These are phyloP conservation scores for Suhomyces maxii DNA, from an alignment of 1,139 yeast species.

Conservation along the genomic window DNA sequence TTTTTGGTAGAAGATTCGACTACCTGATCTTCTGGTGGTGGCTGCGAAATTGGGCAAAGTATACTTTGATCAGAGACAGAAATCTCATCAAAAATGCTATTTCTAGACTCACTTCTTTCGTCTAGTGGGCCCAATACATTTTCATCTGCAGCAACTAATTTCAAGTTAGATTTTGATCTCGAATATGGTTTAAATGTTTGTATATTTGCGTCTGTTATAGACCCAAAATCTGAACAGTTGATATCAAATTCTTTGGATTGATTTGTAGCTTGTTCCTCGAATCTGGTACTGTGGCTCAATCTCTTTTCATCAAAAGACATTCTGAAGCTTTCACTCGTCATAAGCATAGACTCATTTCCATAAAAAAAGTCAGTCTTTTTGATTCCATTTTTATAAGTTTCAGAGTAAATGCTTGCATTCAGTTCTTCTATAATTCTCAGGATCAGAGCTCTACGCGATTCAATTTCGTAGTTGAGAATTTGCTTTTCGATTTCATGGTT, in stretches of 20 bases:
- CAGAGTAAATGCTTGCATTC: neutral
- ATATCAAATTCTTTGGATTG: constrained; percentile 6
- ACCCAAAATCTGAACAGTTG: constrained; percentile 15
- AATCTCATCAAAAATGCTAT: constrained; percentile 3
- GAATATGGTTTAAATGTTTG: constrained; percentile 21
- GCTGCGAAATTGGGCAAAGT: neutral
- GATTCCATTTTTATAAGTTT: neutral
- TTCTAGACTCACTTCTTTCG: neutral
- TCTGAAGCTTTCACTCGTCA: neutral
- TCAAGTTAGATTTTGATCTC: constrained; percentile 9
- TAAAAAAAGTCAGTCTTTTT: neutral
- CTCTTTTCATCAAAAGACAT: constrained; percentile 18
- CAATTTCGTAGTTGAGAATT: constrained; percentile 2
- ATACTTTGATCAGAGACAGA: neutral
- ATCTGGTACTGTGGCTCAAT: constrained; percentile 22
- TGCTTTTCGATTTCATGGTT: neutral
- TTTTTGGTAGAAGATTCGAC: neutral
- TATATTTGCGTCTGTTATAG: constrained; percentile 24
- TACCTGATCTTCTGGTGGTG: neutral
- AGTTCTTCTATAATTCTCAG: constrained; percentile 4
- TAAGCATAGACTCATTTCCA: constrained; percentile 1
- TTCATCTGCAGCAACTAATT: constrained; percentile 3
- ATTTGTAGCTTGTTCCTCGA: constrained; percentile 7
- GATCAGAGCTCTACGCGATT: constrained; percentile 6
- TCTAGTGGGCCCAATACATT: neutral